A percentile compares a stretch with the other conserved stretches of the same genome.
These are phyloP conservation scores for Pisolithus marmoratus DNA, from an alignment of 768 basidiomycete genomes.

Conservation along the genomic window DNA sequence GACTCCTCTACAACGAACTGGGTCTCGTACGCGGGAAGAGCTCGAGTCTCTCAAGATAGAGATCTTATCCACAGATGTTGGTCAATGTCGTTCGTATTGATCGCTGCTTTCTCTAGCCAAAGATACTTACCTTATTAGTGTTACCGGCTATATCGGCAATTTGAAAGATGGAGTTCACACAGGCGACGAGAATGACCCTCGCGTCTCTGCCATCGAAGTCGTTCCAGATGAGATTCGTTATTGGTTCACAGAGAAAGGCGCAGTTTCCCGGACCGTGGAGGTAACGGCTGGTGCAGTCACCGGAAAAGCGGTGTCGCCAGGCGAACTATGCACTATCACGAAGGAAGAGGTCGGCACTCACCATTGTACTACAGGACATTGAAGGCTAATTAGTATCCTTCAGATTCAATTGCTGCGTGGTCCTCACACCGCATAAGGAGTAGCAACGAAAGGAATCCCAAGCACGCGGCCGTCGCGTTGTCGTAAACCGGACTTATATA, in stretches of 20 bases:
- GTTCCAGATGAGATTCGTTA: constrained; percentile 78
- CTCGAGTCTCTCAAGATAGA: constrained; percentile 57
- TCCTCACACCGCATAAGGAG: constrained; percentile 13
- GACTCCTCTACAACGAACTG: constrained; percentile 67
- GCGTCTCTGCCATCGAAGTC: constrained; percentile 75
- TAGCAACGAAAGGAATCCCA: neutral
- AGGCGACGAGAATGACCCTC: constrained; percentile 74
- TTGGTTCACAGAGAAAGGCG: constrained; percentile 63
- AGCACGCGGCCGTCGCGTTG: too few relatives aligned
- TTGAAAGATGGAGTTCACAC: constrained; percentile 80
- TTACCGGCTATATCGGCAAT: constrained; percentile 80
- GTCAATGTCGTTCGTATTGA: constrained; percentile 40
- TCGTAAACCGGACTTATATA: too few relatives aligned
- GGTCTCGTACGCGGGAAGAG: constrained; percentile 75
- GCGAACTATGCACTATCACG: constrained; percentile 72
- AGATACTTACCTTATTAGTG: constrained; percentile 30
- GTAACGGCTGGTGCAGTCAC: constrained; percentile 53
- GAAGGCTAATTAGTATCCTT: neutral
- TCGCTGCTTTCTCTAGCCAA: neutral
- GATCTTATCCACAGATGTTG: constrained; percentile 62
- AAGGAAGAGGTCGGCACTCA: constrained; percentile 55
- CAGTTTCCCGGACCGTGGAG: constrained; percentile 53
- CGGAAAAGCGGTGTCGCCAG: constrained; percentile 62
- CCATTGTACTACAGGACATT: neutral
- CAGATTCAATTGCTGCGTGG: constrained; percentile 43